Base-by-base conservation (phyloP, 2,329 filamentous ascomycete species). In the Penicillium sp. region DNA sequence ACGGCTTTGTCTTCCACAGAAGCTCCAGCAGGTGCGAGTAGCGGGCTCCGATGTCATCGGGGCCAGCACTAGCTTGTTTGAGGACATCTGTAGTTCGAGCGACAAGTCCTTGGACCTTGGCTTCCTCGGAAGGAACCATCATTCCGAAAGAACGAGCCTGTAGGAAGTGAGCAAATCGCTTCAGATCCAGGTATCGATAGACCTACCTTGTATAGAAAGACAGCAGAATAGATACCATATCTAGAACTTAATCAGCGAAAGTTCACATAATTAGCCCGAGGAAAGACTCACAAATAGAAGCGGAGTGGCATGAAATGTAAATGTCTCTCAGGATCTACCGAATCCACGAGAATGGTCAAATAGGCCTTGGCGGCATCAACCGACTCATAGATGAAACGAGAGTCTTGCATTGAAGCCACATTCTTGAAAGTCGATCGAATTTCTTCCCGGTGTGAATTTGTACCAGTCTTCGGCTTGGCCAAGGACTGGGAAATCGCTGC, bases 351-450 rank as follows among this genome's bases (percentile, higher is more conserved):
- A 1, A 82, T 84, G 15, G 76, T 80, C 13, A 87, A 70, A 16
- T 86, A 77, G 0, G 81, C 80, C 62, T 85, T 85, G 0, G 84
- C 84, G 2, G 84, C 83, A 58, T 85, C 82, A 7, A 87, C 78
- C 2, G 83, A 83, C 63, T 85, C 83, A 65, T 85, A 86, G 51
- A 87, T 85, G 66, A 86, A 86, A 6, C 84, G 77, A 5, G 84
- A 82, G 61, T 86, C 84, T 6, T 83, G 82, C 50, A 83, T 81
- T 0, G 79, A 80, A 5, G 82, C 81, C 2, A 85, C 74, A 51
- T 84, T 81, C 45, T 73, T 75, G 62, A 80, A 83, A 6, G 74
- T 74, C 7, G 73, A 70, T 45, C 72, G 66, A 13, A 76, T 60
- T 53, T 75, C 72, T 39, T 77, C 69, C 58, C 71, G 65, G 57